Conservation (phyloP, 1,139 yeast genomes). For the Diutina mesorugosa region DNA sequence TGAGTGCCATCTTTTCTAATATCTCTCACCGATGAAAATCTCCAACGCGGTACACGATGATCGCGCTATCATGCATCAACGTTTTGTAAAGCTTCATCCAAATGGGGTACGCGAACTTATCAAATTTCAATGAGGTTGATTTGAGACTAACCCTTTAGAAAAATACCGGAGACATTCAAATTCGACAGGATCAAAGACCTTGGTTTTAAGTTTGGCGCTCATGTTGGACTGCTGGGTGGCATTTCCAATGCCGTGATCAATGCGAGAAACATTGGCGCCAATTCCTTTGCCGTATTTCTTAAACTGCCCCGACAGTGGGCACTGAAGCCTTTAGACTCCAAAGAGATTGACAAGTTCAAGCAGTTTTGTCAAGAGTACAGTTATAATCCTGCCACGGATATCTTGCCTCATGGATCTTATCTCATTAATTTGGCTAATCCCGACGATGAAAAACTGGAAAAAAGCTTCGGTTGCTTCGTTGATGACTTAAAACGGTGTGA, state of each 20-base stretch:
- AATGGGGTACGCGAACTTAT: not conserved
- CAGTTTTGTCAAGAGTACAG: slow-evolving; percentile 46
- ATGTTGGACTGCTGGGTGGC: slow-evolving; percentile 63
- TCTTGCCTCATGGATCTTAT: slow-evolving; percentile 91
- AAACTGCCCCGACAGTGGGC: slow-evolving; percentile 90
- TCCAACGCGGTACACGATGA: not conserved
- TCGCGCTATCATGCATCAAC: not conserved
- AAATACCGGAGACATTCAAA: not conserved
- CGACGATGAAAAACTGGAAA: slow-evolving; percentile 62
- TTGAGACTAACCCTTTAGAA: not conserved
- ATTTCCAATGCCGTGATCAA: slow-evolving; percentile 65
- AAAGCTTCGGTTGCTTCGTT: slow-evolving; percentile 65
- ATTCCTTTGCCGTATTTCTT: slow-evolving; percentile 80
- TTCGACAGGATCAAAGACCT: not conserved
- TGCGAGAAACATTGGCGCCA: slow-evolving; percentile 67
- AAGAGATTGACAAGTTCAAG: slow-evolving; percentile 57
- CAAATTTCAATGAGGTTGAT: not conserved
- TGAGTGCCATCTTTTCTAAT: not conserved
- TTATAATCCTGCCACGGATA: slow-evolving; percentile 63
- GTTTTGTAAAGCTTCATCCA: not conserved
- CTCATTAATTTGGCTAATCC: slow-evolving; percentile 89
- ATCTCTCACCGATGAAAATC: not conserved
- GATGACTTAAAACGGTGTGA: slow-evolving; percentile 89
- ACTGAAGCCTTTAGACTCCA: slow-evolving; percentile 58
- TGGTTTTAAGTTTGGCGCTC: slow-evolving; percentile 62